These are phyloP conservation scores for Mycena filopes DNA, from an alignment of 768 basidiomycete species.

Conservation along the genomic window DNA sequence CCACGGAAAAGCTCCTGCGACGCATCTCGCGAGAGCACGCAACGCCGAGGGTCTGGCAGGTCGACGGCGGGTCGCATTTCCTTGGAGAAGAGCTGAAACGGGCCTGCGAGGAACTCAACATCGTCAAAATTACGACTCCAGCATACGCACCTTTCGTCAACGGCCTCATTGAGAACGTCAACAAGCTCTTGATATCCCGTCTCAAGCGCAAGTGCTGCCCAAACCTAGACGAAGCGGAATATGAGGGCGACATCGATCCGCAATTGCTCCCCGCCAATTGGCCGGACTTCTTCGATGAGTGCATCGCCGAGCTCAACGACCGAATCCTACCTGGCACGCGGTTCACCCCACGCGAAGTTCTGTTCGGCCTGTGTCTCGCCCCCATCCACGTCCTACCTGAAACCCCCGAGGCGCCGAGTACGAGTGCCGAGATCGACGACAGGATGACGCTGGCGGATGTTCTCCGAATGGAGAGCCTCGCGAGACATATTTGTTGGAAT, in stretches of 20 bases:
- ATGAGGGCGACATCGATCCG: background rate
- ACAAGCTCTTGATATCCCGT: background rate
- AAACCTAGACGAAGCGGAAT: conserved; percentile 1
- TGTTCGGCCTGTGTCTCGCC: background rate
- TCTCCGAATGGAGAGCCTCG: conserved; percentile 1
- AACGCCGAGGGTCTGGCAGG: conserved; percentile 1
- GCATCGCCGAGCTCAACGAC: background rate
- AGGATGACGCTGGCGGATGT: background rate
- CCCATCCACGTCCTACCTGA: conserved; percentile 4
- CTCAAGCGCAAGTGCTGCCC: conserved; percentile 11
- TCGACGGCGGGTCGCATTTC: conserved; percentile 8
- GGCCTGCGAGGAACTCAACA: background rate
- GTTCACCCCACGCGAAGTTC: conserved; percentile 1
- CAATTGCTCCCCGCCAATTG: background rate
- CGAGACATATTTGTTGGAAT: background rate
- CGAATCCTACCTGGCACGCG: background rate
- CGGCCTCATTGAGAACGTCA: conserved; percentile 3
- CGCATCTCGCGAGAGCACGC: background rate
- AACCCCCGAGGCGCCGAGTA: background rate
- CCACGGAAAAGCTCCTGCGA: background rate
- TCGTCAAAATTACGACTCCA: conserved; percentile 2
- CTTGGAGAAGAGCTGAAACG: background rate
- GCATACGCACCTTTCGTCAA: conserved; percentile 8
- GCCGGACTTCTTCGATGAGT: conserved; percentile 8
- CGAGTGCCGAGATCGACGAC: background rate